Conservation (phyloP, 176 grass and related monocot genomes). For the Stipa capillata region DNA sequence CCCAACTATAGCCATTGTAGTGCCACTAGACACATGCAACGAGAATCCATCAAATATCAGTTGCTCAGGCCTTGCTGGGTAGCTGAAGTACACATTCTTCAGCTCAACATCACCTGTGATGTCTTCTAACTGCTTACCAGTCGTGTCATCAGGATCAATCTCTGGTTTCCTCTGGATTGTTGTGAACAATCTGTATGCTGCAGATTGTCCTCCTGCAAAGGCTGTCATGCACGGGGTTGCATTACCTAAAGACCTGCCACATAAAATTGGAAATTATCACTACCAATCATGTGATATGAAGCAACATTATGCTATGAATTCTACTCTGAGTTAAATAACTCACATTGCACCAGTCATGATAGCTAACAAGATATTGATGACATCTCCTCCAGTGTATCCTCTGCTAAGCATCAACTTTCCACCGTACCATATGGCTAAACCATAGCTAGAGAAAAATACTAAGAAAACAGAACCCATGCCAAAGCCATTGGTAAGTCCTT, state of each 20-base stretch:
- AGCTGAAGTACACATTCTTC: slow-evolving; percentile 72
- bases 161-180: slow-evolving; percentile 62
- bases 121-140: slow-evolving; percentile 33
- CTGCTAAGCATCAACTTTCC: slow-evolving; percentile 34
- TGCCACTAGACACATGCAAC: slow-evolving; percentile 48
- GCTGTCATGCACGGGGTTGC: slow-evolving; percentile 61
- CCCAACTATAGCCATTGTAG: slow-evolving; percentile 77
- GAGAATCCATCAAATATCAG: slow-evolving; percentile 80
- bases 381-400: slow-evolving; percentile 49
- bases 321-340: slow-evolving; percentile 1
- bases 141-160: slow-evolving; percentile 53
- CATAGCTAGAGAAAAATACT: slow-evolving; percentile 48
- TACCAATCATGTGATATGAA: not conserved
- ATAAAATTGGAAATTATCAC: not conserved
- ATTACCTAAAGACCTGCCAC: slow-evolving; percentile 58
- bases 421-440: slow-evolving; percentile 53
- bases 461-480: slow-evolving; percentile 41
- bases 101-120: slow-evolving; percentile 67
- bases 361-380: slow-evolving; percentile 54
- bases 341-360: slow-evolving; percentile 56
- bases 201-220: slow-evolving; percentile 61
- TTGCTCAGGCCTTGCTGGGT: slow-evolving; percentile 65
- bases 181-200: slow-evolving; percentile 66
- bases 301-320: not conserved
- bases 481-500: slow-evolving; percentile 50